Conservation (phyloP, 2,329 filamentous ascomycete genomes). For the Colletotrichum lupini region DNA sequence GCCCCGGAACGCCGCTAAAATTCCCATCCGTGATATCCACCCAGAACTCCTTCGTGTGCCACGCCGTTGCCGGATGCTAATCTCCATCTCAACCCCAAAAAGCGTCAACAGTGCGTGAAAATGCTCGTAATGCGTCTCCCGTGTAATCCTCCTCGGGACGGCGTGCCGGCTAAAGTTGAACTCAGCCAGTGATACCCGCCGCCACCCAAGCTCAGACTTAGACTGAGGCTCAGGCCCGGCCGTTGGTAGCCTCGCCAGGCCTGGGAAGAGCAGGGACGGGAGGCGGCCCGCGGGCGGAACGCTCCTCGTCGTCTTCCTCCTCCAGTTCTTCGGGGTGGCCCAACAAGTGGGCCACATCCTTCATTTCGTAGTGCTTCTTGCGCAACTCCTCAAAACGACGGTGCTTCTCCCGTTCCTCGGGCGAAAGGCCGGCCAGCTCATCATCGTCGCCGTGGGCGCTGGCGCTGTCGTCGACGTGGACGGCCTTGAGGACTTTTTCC, state of each 20-base stretch:
- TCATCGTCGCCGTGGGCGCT: slow-evolving; percentile 68
- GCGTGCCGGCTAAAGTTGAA: neutral
- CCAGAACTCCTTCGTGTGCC: slow-evolving; percentile 34
- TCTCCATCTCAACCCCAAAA: slow-evolving; percentile 33
- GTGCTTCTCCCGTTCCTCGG: slow-evolving; percentile 91
- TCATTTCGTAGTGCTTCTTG: slow-evolving; percentile 99
- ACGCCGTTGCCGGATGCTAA: slow-evolving; percentile 37
- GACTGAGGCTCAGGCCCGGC: slow-evolving; percentile 25
- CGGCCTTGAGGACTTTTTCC: slow-evolving; percentile 48
- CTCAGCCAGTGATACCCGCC: neutral
- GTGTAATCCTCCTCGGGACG: slow-evolving; percentile 3
- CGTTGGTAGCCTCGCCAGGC: slow-evolving; percentile 30
- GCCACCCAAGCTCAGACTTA: no score
- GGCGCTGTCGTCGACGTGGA: slow-evolving; percentile 77
- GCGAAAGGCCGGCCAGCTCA: slow-evolving; percentile 62
- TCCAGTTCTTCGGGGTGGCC: slow-evolving; percentile 78
- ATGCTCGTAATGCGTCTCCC: slow-evolving; percentile 26
- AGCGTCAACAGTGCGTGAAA: slow-evolving; percentile 28
- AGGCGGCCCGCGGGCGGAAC: slow-evolving; percentile 43
- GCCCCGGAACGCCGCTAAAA: slow-evolving; percentile 34
- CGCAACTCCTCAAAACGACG: slow-evolving; percentile 88
- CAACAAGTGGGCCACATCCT: slow-evolving; percentile 87
- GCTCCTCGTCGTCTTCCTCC: slow-evolving; percentile 61
- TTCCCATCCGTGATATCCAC: slow-evolving; percentile 34
- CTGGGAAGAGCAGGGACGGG: slow-evolving; percentile 57